Evolutionary conservation across 176 grass and related monocot species (phyloP).

Genomic region (Bothriochloa decipiens): DNA sequence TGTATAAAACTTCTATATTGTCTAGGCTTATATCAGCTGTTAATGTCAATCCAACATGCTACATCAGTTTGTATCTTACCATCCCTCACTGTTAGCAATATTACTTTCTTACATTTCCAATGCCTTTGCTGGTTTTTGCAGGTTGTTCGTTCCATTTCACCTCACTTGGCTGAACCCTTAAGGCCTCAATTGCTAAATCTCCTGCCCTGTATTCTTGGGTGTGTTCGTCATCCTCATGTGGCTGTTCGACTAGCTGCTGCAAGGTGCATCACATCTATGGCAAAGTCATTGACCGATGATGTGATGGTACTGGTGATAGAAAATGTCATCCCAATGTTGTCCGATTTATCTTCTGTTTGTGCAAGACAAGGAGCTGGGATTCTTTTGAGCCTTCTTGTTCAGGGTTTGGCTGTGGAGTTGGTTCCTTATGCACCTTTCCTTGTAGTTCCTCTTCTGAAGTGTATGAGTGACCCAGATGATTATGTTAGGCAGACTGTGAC

Average conservation of each 20-base stretch:
- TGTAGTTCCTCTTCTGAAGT: constrained; percentile 95
- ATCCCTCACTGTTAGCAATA: background rate
- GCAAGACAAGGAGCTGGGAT: constrained; percentile 97
- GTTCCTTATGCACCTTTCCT: constrained; percentile 95
- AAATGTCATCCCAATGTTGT: constrained; percentile 91
- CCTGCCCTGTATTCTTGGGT: constrained; percentile 88
- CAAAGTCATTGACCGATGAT: constrained; percentile 75
- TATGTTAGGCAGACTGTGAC: constrained; percentile 95
- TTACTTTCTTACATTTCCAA: constrained; percentile 5
- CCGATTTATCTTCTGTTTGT: constrained; percentile 82
- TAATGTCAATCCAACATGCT: background rate
- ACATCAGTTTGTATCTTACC: background rate
- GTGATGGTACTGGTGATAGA: constrained; percentile 93
- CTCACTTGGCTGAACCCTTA: constrained; percentile 61
- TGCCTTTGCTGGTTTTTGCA: constrained; percentile 43
- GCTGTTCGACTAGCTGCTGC: constrained; percentile 97
- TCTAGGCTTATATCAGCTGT: constrained; percentile 2
- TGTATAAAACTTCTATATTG: constrained; percentile 14
- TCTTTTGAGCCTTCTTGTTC: constrained; percentile 96
- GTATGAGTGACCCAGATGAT: constrained; percentile 93
- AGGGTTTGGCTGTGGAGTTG: constrained; percentile 84
- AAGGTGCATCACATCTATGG: constrained; percentile 96
- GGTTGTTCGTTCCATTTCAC: constrained; percentile 84
- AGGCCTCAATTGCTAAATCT: constrained; percentile 84
- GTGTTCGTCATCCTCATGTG: constrained; percentile 79